Percentiles rank a stretch among this genome's conserved stretches.
phyloP scores from a whole-genome alignment of 345 rosid genomes.

The Eucalyptus globulus region DNA sequence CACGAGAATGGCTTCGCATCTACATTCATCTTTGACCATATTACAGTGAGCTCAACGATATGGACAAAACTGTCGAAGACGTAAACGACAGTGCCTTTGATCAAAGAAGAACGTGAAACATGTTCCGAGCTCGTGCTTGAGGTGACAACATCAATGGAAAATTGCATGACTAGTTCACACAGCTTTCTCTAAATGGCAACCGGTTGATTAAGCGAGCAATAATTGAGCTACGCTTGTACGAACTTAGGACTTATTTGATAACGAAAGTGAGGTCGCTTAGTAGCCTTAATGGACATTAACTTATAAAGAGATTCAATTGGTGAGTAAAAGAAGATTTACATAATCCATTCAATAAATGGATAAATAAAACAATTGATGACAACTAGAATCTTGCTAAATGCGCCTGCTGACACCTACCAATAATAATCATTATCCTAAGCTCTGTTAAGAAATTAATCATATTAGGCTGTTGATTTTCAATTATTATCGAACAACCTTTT shows the following conservation, averaged over 20 bases:
- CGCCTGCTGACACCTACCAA: neutral
- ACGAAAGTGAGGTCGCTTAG: neutral
- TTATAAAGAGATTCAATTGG: neutral
- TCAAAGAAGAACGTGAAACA: neutral
- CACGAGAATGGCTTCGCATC: neutral
- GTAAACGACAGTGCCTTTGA: neutral
- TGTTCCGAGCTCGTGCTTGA: neutral
- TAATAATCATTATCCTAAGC: neutral
- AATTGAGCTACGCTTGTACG: neutral
- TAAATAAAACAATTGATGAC: neutral
- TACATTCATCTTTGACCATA: neutral
- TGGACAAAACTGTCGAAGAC: neutral
- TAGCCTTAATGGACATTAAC: neutral
- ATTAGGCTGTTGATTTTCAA: neutral
- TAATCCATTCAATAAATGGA: neutral
- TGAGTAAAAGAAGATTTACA: neutral
- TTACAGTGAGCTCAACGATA: neutral
- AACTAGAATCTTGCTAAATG: neutral
- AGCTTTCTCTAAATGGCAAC: neutral
- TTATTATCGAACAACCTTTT: neutral
- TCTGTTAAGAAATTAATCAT: neutral
- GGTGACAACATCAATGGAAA: neutral
- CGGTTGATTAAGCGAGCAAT: neutral
- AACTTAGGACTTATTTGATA: neutral
- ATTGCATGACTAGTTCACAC: neutral